These are phyloP conservation scores for Mycothermus thermophilus DNA, from an alignment of 495 filamentous ascomycete genomes.

Conservation along the genomic window DNA sequence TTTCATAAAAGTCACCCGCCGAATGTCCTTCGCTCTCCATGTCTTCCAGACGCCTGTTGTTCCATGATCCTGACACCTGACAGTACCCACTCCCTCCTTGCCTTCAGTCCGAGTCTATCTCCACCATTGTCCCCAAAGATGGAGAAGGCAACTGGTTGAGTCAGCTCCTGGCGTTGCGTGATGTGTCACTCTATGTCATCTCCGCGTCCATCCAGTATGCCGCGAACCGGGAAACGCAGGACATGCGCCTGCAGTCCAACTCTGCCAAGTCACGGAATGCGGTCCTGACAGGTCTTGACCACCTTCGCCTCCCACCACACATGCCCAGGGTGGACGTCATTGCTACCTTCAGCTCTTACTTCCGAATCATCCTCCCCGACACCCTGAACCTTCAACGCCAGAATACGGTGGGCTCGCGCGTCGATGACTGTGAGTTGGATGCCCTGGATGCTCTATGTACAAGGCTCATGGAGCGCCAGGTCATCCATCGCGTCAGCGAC, in stretches of 20 bases:
- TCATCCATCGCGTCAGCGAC: constrained; percentile 23
- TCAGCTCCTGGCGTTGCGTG: constrained; percentile 22
- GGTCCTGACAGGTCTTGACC: constrained; percentile 19
- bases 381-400: constrained; percentile 12
- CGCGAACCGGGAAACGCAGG: constrained; percentile 20
- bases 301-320: constrained; percentile 16
- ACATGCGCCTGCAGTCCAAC: constrained; percentile 17
- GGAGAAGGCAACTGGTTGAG: constrained; percentile 16
- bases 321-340: constrained; percentile 17
- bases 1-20: not conserved
- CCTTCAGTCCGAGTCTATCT: constrained; percentile 12
- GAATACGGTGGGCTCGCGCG: constrained; percentile 5
- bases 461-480: constrained; percentile 17
- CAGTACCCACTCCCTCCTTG: constrained; percentile 10
- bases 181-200: constrained; percentile 23
- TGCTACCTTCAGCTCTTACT: constrained; percentile 15
- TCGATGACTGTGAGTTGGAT: constrained; percentile 23
- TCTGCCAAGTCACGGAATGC: constrained; percentile 24
- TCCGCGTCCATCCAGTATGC: constrained; percentile 24
- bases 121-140: constrained; percentile 13
- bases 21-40: constrained; percentile 1
- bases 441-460: constrained; percentile 20
- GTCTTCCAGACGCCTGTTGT: not conserved
- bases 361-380: constrained; percentile 23
- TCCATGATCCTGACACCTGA: not conserved